phyloP scores from a whole-genome alignment of 768 basidiomycete genomes.

The Solioccasus polychromus region DNA sequence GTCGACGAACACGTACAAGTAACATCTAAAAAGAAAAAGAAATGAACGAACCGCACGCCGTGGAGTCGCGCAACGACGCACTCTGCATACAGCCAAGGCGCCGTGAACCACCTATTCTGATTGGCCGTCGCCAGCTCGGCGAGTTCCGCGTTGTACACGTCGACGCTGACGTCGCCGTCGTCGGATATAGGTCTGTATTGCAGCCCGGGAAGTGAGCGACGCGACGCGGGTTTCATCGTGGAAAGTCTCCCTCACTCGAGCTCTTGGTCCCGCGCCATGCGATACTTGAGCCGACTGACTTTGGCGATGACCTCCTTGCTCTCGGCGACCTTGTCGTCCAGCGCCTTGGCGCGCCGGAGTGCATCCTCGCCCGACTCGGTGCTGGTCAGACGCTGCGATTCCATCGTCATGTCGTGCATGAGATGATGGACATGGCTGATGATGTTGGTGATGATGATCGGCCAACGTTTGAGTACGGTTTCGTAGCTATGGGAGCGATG shows the following conservation, averaged over 20 bases:
- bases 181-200: conserved; percentile 57
- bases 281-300: conserved; percentile 79
- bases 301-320: conserved; percentile 75
- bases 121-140: conserved; percentile 41
- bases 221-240: background rate
- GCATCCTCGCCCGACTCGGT: conserved; percentile 2
- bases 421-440: conserved; percentile 73
- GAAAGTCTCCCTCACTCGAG: conserved; percentile 50
- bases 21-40: conserved; percentile 53
- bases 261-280: conserved; percentile 75
- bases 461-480: conserved; percentile 78
- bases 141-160: conserved; percentile 78
- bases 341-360: conserved; percentile 19
- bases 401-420: conserved; percentile 59
- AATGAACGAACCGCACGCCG: no score
- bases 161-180: conserved; percentile 70
- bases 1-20: conserved; percentile 48
- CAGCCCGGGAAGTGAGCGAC: background rate
- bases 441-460: conserved; percentile 76
- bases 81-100: conserved; percentile 97
- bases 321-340: conserved; percentile 56
- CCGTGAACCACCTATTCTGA: conserved; percentile 81
- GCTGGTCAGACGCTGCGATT: conserved; percentile 24
- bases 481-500: conserved; percentile 51
- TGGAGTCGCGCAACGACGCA: no score